Percentiles rank a stretch among this genome's conserved stretches.
Evolutionary conservation across 1,139 yeast genomes (phyloP).

Genomic region (Hansenula anomala): DNA sequence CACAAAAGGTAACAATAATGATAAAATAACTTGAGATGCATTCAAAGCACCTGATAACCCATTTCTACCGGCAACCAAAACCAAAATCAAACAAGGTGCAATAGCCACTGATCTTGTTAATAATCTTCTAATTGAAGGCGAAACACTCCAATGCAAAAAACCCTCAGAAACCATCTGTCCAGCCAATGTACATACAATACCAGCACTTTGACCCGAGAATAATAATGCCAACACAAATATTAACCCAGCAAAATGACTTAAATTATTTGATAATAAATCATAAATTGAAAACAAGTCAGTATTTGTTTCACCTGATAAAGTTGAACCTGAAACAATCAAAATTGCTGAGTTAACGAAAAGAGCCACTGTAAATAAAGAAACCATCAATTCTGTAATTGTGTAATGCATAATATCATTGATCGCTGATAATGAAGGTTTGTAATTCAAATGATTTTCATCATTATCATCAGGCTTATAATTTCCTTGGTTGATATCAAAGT

Average conservation of each 20-base stretch:
- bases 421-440: slow-evolving; percentile 64
- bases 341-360: slow-evolving; percentile 73
- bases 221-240: slow-evolving; percentile 70
- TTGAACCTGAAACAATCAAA: slow-evolving; percentile 68
- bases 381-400: slow-evolving; percentile 60
- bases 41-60: slow-evolving; percentile 69
- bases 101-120: slow-evolving; percentile 71
- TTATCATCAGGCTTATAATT: slow-evolving; percentile 28
- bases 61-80: slow-evolving; percentile 59
- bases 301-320: slow-evolving; percentile 51
- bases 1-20: slow-evolving; percentile 66
- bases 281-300: slow-evolving; percentile 77
- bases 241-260: slow-evolving; percentile 68
- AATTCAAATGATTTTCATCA: slow-evolving; percentile 30
- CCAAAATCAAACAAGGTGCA: slow-evolving; percentile 64
- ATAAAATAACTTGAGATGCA: slow-evolving; percentile 69
- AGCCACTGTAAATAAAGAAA: slow-evolving; percentile 66
- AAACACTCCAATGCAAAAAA: slow-evolving; percentile 64
- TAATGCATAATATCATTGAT: slow-evolving; percentile 60
- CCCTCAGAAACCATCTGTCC: slow-evolving; percentile 84
- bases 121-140: slow-evolving; percentile 67
- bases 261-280: slow-evolving; percentile 51
- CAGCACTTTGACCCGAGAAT: slow-evolving; percentile 78
- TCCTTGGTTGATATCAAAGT: slow-evolving; percentile 52
- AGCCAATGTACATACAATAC: slow-evolving; percentile 76